Evolutionary conservation across 1,284 basidiomycete genomes (phyloP).

Genomic region (Garcileccinum viscosum): DNA sequence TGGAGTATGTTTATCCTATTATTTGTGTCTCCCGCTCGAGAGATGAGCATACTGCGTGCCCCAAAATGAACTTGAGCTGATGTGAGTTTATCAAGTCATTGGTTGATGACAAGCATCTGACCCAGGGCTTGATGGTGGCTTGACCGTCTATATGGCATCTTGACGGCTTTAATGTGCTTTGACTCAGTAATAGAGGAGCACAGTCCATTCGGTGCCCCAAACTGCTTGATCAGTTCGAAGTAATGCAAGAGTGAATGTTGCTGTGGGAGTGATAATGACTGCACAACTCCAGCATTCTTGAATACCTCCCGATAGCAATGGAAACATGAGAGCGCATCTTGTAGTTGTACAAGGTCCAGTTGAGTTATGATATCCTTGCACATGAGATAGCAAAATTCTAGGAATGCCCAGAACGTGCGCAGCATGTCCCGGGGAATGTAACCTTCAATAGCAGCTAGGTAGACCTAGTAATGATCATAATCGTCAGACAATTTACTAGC

Average conservation of each 20-base stretch:
- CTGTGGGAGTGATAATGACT: neutral
- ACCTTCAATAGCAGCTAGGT: neutral
- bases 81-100: neutral
- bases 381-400: neutral
- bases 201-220: conserved; percentile 3
- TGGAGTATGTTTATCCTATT: neutral
- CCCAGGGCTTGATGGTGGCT: neutral
- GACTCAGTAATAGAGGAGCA: conserved; percentile 8
- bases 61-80: neutral
- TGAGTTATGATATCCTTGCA: neutral
- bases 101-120: conserved; percentile 1
- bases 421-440: neutral
- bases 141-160: neutral
- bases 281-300: neutral
- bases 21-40: neutral
- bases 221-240: conserved; percentile 1
- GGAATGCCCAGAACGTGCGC: neutral
- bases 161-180: neutral
- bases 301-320: neutral
- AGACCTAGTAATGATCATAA: neutral
- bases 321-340: neutral
- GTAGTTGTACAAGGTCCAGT: neutral
- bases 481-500: neutral
- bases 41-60: neutral
- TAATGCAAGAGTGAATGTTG: conserved; percentile 8